Base-by-base conservation (phyloP, 1,284 basidiomycete species). In the Rhodotorula sp. region DNA sequence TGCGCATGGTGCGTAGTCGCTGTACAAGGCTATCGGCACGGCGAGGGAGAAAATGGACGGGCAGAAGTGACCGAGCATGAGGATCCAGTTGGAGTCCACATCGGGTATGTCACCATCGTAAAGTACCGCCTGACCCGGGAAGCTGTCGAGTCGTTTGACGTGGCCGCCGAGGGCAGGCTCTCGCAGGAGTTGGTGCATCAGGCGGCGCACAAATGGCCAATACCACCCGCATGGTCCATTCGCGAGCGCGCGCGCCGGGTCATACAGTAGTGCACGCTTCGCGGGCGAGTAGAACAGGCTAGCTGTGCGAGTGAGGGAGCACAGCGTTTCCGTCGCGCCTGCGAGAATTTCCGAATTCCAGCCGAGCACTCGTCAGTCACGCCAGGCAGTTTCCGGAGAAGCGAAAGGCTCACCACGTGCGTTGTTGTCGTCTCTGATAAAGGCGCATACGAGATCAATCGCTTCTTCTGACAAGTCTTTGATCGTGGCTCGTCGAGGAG, bases 391-490 rank as follows among this genome's bases (percentile, higher is more conserved):
- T 1, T 22, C 6, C 22, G 45, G 6, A 17, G 8, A 26, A 20
- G 3, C 4, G 33, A 2, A 5, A 18, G 12, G 33, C 29, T 48
- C 26, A 48, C 48, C 8, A 17, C 20, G 12, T 45, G n/a, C 22
- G 1, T 29, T 20, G 30, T 37, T 10, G 4, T 44, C 56, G 44
- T 54, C 53, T 17, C 46, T 10, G 6, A 64, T 37, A 48, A 49
- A 58, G 6, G 55, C 22, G 48, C 63, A 58, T 17, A 58, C 44
- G 20, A 58, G 18, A 56, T 64, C 63, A 29, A 58, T 14, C 8
- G 46, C 22, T 48, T 64, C 63, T 20, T 58, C 46, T 7, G 63
- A 33, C 24, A 64, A 33, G 53, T 37, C 37, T 37, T 37, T 37
- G 37, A 37, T 37, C 6, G 37, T 37, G 37, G 37, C 37, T 37